These are phyloP conservation scores for Funneliformis caledonium DNA, from an alignment of 371 early-diverging fungal species.

Conservation along the genomic window DNA sequence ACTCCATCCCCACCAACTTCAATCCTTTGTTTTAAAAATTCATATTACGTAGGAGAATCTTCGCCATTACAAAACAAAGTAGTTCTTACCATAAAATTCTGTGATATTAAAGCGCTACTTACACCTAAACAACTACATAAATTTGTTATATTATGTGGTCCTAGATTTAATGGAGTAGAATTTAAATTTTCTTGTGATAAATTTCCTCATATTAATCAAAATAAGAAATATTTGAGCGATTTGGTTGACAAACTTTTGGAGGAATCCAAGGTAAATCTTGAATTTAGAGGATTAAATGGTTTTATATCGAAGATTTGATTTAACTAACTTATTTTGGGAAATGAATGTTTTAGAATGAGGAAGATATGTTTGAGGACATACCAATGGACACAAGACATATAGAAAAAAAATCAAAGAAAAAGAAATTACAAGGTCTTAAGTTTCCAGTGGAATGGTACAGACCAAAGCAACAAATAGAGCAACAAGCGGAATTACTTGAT, in stretches of 20 bases:
- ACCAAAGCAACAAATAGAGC: slow-evolving; percentile 30
- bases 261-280: slow-evolving; percentile 58
- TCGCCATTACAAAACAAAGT: slow-evolving; percentile 67
- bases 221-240: slow-evolving; percentile 69
- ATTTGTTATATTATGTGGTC: slow-evolving; percentile 63
- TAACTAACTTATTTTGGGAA: too few relatives aligned
- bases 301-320: not conserved
- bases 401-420: slow-evolving; percentile 56
- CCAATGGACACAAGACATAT: slow-evolving; percentile 62
- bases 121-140: slow-evolving; percentile 59
- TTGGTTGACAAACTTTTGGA: slow-evolving; percentile 57
- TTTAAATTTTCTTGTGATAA: slow-evolving; percentile 66
- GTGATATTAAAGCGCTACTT: slow-evolving; percentile 52
- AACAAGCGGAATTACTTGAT: too few relatives aligned
- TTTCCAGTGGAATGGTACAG: slow-evolving; percentile 74
- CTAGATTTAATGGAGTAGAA: slow-evolving; percentile 59
- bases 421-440: slow-evolving; percentile 47
- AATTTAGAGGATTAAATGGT: not conserved
- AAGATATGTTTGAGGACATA: slow-evolving; percentile 64
- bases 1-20: slow-evolving; percentile 56
- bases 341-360: slow-evolving; percentile 42
- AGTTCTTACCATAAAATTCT: slow-evolving; percentile 60
- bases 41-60: slow-evolving; percentile 63
- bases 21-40: slow-evolving; percentile 63
- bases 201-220: slow-evolving; percentile 68